phyloP scores from a whole-genome alignment of 208 protist species.

The Jaenimonas drosophilae region DNA sequence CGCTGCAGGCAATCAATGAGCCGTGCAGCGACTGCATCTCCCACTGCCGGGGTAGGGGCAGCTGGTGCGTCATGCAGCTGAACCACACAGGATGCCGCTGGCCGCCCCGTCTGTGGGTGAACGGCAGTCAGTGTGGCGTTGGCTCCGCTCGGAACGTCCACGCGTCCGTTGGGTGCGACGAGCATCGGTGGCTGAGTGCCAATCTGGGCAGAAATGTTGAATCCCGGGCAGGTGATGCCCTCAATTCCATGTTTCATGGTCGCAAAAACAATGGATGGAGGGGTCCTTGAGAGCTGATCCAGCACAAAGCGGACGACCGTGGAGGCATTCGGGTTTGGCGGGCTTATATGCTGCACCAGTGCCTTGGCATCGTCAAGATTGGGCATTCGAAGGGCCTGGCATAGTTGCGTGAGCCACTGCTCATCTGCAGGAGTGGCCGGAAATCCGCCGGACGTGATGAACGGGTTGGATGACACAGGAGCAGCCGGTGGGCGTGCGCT shows the following conservation, averaged over 20 bases:
- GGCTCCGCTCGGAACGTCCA: not conserved
- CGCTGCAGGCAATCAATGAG: constrained; percentile 62
- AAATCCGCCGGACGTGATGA: too few species aligned
- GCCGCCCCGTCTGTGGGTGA: constrained; percentile 4
- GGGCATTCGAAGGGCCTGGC: constrained; percentile 23
- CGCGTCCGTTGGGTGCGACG: constrained; percentile 1
- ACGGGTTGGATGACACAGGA: too few species aligned
- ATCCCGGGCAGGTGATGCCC: constrained; percentile 17
- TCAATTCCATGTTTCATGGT: constrained; percentile 6
- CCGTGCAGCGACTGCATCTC: constrained; percentile 36
- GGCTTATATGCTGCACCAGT: constrained; percentile 24
- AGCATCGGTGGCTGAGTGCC: constrained; percentile 7
- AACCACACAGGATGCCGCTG: constrained; percentile 28
- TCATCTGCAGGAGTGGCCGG: constrained; percentile 7
- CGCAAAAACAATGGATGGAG: constrained; percentile 51
- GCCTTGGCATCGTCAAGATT: constrained; percentile 31
- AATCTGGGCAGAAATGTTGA: constrained; percentile 14
- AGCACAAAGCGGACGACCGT: constrained; percentile 44
- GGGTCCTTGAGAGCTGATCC: constrained; percentile 34
- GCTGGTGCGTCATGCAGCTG: constrained; percentile 10
- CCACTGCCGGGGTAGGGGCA: not conserved
- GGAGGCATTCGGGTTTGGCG: constrained; percentile 22
- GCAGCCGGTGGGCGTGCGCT: not conserved
- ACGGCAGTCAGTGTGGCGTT: not conserved
- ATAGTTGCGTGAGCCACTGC: constrained; percentile 46